Evolutionary conservation across 2,329 filamentous ascomycete genomes (phyloP), one percentile per base, ranked within the genome.

Genomic region (Alternaria atra): DNA sequence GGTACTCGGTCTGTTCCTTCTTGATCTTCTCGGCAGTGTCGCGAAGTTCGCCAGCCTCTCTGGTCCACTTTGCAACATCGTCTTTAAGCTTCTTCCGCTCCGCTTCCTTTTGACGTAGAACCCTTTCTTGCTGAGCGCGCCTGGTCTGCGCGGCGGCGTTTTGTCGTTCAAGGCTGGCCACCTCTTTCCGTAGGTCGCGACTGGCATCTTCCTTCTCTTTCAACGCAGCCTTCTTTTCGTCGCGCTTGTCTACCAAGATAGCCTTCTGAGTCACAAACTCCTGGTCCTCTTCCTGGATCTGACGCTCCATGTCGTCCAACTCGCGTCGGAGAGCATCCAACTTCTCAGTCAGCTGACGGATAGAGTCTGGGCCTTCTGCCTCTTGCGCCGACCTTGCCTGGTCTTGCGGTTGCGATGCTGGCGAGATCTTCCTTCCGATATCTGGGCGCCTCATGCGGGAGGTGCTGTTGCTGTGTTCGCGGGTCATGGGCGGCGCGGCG

Each of bases 141-240:
- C 91, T 90, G 65, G 90, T 91, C 74, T 96, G 91, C 1, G 92
- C 90, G 5, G 89, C 86, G 48, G 93, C 89, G 82, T 96, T 97
- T 66, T 91, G 85, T 54, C 92, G 89, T 77, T 96, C 93, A 6
- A 94, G 88, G 46, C 87, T 88, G 53, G 92, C 90, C 54, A 96
- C 89, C 73, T 94, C 90, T 64, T 90, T 90, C 72, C 91, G 92
- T 55, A 97, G 80, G 73, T 93, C 93, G 44, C 92, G 89, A 50
- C 93, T 97, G 52, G 90, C 91, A 72, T 96, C 93, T 66, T 98
- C 94, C 77, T 96, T 97, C 73, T 97, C 92, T 75, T 92, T 95
- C 55, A 95, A 84, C 20, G 89, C 85, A 63, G 90, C 89, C 71
- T 87, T 90, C 76, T 97, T 89, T 52, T 90, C 86, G 67, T 96